Percentiles rank a stretch among this genome's conserved stretches.
Conservation (phyloP, 257 asterid species). For the Solanum gracilifrons region DNA sequence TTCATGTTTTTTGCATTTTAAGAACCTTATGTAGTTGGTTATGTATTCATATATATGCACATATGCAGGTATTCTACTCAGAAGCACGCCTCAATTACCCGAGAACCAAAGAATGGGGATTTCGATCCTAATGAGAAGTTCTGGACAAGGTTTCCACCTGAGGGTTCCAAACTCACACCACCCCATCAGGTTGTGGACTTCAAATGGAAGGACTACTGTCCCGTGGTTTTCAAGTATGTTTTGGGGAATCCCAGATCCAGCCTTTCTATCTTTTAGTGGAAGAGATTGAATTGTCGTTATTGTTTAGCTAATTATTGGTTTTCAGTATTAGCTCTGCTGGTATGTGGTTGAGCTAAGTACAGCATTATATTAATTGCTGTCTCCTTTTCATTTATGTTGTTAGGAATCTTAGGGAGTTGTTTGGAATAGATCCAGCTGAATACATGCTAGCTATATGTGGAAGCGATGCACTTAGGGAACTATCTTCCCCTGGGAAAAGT, state of each 20-base stretch:
- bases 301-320: not conserved
- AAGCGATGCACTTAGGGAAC: conserved; percentile 18
- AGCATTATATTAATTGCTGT: not conserved
- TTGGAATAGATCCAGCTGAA: conserved; percentile 19
- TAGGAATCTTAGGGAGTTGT: conserved; percentile 17
- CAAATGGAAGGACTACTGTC: conserved; percentile 24
- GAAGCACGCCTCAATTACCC: conserved; percentile 3
- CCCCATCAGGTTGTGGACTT: conserved; percentile 13
- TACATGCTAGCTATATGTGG: conserved; percentile 23
- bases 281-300: not conserved
- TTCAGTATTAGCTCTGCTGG: not conserved
- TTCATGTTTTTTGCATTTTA: not conserved
- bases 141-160: conserved; percentile 23
- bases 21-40: not conserved
- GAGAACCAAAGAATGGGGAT: conserved; percentile 9
- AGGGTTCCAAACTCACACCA: conserved; percentile 19
- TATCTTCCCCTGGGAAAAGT: conserved; percentile 26
- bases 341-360: not conserved
- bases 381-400: not conserved
- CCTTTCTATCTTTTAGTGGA: not conserved
- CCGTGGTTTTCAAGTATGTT: conserved; percentile 18
- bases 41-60: not conserved
- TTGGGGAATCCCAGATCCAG: not conserved
- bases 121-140: conserved; percentile 19
- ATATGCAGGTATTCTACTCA: conserved; percentile 9